Percentiles rank a stretch among this genome's conserved stretches.
Evolutionary conservation across 2,329 filamentous ascomycete genomes (phyloP).

Genomic region (Elsinoe ampelina): DNA sequence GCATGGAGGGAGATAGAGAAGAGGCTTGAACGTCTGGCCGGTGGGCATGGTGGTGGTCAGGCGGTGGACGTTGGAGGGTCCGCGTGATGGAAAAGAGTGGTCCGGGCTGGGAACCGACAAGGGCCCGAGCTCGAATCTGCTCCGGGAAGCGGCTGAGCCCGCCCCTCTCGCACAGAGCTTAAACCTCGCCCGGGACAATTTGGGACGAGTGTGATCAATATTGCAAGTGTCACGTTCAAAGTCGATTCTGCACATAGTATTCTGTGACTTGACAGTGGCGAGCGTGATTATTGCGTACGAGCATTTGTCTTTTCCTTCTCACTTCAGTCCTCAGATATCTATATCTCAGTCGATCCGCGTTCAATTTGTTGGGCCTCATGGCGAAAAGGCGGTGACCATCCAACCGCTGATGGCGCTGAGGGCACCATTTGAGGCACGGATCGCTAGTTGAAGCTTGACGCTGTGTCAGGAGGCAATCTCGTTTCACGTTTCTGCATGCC

Average conservation of each 20-base stretch:
- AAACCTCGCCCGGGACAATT: not conserved
- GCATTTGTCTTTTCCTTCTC: not conserved
- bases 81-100: constrained; percentile 5
- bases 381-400: constrained; percentile 8
- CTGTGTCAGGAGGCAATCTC: not conserved
- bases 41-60: constrained; percentile 2
- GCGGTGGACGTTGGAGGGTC: constrained; percentile 11
- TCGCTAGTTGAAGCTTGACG: constrained; percentile 8
- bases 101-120: constrained; percentile 4
- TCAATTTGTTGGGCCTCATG: not conserved
- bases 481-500: not conserved
- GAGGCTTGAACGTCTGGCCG: not conserved
- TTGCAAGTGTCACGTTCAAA: not conserved
- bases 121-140: not conserved
- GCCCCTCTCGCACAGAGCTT: not conserved
- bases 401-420: not conserved
- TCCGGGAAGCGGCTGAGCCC: not conserved
- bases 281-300: not conserved
- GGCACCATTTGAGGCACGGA: not conserved
- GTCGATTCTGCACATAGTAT: not conserved
- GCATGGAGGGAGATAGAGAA: not conserved
- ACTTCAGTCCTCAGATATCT: not conserved
- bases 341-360: not conserved
- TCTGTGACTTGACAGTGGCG: not conserved
- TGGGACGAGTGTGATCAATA: not conserved